Percentiles rank a stretch among this genome's conserved stretches.
Conservation (phyloP, 345 rosid species). For the Hypericum perforatum region DNA sequence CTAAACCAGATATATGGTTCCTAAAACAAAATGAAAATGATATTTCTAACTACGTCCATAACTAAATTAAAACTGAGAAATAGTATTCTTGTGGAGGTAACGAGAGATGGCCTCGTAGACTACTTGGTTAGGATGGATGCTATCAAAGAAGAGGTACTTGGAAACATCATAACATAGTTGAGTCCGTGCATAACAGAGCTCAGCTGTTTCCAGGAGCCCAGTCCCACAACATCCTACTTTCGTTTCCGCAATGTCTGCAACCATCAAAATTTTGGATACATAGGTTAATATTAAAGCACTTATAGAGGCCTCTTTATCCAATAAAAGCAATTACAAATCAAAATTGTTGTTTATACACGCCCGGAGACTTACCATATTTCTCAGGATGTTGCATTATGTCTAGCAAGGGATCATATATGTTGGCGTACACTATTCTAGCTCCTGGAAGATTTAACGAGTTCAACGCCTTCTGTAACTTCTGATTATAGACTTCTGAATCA, state of each 20-base stretch:
- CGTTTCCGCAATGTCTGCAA: background rate
- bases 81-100: background rate
- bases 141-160: background rate
- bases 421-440: background rate
- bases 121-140: slow-evolving; percentile 1
- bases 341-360: too few relatives aligned
- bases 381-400: background rate
- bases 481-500: background rate
- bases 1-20: too few relatives aligned
- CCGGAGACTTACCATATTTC: slow-evolving; percentile 3
- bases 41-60: too few relatives aligned
- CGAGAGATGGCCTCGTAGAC: background rate
- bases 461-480: background rate
- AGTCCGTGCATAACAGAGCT: background rate
- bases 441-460: background rate
- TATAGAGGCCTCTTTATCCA: too few relatives aligned
- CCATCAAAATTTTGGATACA: background rate
- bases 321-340: too few relatives aligned
- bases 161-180: background rate
- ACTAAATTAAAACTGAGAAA: background rate
- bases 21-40: too few relatives aligned
- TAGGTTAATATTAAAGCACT: too few relatives aligned
- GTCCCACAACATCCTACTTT: background rate
- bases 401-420: background rate
- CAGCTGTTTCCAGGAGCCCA: background rate